These are phyloP conservation scores for Posidonia oceanica DNA, from an alignment of 116 monocot genomes.

Conservation along the genomic window DNA sequence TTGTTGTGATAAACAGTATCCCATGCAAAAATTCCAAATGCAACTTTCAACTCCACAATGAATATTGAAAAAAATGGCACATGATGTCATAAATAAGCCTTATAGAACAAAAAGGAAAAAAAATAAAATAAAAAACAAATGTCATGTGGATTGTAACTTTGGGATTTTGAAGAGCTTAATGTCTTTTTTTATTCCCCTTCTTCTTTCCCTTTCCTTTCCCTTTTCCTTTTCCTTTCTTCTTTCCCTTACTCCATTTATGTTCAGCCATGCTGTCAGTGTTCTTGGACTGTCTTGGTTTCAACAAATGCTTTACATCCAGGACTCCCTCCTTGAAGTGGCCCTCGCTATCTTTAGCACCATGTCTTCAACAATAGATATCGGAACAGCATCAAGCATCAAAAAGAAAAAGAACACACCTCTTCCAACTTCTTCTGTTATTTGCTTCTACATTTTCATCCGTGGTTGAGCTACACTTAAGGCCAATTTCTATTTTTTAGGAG, in stretches of 20 bases:
- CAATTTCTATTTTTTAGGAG: constrained; percentile 33
- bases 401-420: constrained; percentile 18
- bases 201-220: constrained; percentile 18
- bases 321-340: constrained; percentile 47
- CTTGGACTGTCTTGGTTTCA: constrained; percentile 18
- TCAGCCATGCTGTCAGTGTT: constrained; percentile 1
- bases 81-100: no score
- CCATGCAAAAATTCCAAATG: no score
- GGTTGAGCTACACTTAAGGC: constrained; percentile 38
- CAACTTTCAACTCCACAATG: no score
- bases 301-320: constrained; percentile 43
- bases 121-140: no score
- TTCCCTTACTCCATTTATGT: constrained; percentile 11
- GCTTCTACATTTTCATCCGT: constrained; percentile 40
- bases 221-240: constrained; percentile 24
- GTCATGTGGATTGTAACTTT: not conserved
- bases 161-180: not conserved
- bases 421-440: constrained; percentile 34
- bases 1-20: no score
- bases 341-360: constrained; percentile 32
- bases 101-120: no score
- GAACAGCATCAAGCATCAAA: not conserved
- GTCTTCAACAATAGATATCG: constrained; percentile 11
- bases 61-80: no score
- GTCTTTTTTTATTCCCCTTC: constrained; percentile 7